These are phyloP conservation scores for Fistulinella prunicolor DNA, from an alignment of 768 basidiomycete genomes.

Conservation along the genomic window DNA sequence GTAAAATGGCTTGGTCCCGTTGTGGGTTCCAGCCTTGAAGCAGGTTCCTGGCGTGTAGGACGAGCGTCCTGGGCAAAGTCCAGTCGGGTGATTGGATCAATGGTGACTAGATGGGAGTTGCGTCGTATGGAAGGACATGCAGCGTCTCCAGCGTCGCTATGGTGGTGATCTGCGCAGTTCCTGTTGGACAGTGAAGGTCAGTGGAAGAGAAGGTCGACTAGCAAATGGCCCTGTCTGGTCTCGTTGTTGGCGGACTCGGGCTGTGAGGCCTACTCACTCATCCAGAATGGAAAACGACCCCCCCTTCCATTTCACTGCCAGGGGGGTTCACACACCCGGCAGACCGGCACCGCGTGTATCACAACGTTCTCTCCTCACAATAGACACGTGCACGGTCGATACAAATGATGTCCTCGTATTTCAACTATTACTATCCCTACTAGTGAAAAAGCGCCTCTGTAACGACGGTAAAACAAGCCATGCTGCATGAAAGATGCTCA, in stretches of 20 bases:
- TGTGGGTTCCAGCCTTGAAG: constrained; percentile 48
- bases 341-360: constrained; percentile 6
- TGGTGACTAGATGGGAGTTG: constrained; percentile 41
- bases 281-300: constrained; percentile 27
- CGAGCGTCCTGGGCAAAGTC: constrained; percentile 53
- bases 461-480: constrained; percentile 21
- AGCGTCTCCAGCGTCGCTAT: constrained; percentile 23
- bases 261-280: constrained; percentile 22
- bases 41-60: constrained; percentile 40
- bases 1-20: constrained; percentile 29
- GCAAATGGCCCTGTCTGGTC: constrained; percentile 17
- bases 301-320: constrained; percentile 18
- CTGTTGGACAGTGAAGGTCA: constrained; percentile 21
- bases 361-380: not conserved
- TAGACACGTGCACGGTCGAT: not conserved
- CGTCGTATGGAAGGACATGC: constrained; percentile 24
- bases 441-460: constrained; percentile 5
- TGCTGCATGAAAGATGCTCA: constrained; percentile 26
- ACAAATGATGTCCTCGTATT: constrained; percentile 1
- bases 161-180: constrained; percentile 16
- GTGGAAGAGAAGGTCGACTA: constrained; percentile 13
- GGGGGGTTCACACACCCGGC: constrained; percentile 14
- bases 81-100: constrained; percentile 65
- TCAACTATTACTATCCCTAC: constrained; percentile 18
- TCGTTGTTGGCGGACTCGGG: constrained; percentile 22